A percentile compares a stretch with the other conserved stretches of the same genome.
These are phyloP conservation scores for Sarcodon sp. DNA, from an alignment of 768 basidiomycete species.

Conservation along the genomic window DNA sequence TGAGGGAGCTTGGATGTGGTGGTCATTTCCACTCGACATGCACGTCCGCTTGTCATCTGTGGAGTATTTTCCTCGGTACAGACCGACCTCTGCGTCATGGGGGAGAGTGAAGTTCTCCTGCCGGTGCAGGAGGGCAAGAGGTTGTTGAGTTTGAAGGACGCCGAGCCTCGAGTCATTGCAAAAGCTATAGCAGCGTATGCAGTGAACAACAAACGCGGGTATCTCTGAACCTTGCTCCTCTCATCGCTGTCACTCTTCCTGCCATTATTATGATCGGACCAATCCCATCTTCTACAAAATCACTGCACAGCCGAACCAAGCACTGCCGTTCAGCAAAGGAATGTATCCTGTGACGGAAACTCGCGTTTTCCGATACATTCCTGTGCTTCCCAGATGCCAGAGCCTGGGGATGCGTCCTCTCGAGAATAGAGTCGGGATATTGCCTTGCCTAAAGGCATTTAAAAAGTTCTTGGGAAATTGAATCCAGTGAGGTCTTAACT, in stretches of 20 bases:
- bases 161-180: constrained; percentile 9
- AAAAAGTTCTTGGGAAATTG: neutral
- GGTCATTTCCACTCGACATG: no score
- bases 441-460: constrained; percentile 9
- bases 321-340: constrained; percentile 4
- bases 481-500: no score
- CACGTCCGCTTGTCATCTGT: neutral
- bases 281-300: constrained; percentile 13
- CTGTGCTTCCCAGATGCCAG: constrained; percentile 3
- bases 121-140: constrained; percentile 11
- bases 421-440: constrained; percentile 4
- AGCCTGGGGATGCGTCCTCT: constrained; percentile 11
- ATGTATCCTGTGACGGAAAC: constrained; percentile 7
- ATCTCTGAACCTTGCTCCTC: neutral
- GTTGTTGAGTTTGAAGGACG: neutral
- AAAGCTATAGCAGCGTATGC: constrained; percentile 7
- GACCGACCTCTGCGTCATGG: constrained; percentile 8
- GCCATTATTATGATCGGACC: constrained; percentile 12
- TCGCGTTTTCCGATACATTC: constrained; percentile 4
- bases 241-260: constrained; percentile 6
- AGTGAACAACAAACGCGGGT: constrained; percentile 3
- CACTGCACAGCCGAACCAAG: constrained; percentile 8
- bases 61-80: constrained; percentile 4
- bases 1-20: no score
- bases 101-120: constrained; percentile 3